Percentiles rank a stretch among this genome's conserved stretches.
Evolutionary conservation across 768 basidiomycete species (phyloP).

Genomic region (Pisolithus microcarpus): DNA sequence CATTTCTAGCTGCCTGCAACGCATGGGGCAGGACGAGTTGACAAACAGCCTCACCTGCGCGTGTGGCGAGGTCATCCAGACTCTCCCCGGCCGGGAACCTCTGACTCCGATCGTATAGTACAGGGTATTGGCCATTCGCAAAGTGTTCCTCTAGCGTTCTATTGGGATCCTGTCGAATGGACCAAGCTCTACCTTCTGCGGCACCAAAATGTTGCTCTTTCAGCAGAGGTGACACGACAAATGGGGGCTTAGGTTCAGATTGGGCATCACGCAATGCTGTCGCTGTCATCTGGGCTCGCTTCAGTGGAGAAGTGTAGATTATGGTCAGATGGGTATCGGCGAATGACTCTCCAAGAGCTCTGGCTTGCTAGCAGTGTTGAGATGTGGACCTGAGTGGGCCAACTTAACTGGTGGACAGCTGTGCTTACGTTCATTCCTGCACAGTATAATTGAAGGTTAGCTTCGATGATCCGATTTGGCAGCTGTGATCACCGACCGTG

Average conservation of each 20-base stretch:
- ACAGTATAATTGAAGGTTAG: constrained; percentile 2
- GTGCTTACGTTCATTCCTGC: constrained; percentile 49
- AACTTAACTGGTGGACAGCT: not conserved
- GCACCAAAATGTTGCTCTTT: constrained; percentile 66
- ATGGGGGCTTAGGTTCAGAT: constrained; percentile 36
- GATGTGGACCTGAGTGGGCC: not conserved
- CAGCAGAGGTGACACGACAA: constrained; percentile 44
- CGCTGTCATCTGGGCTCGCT: constrained; percentile 59
- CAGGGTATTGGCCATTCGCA: constrained; percentile 47
- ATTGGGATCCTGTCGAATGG: constrained; percentile 16
- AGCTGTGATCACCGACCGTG: constrained; percentile 45
- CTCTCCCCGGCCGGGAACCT: constrained; percentile 71
- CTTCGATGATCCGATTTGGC: not conserved
- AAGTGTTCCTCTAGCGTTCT: constrained; percentile 40
- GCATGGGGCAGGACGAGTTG: constrained; percentile 53
- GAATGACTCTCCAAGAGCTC: constrained; percentile 52
- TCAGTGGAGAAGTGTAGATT: constrained; percentile 61
- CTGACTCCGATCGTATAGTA: constrained; percentile 36
- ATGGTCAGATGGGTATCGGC: constrained; percentile 40
- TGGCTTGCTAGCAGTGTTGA: constrained; percentile 44
- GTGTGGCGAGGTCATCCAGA: constrained; percentile 48
- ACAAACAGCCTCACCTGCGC: constrained; percentile 47
- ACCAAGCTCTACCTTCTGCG: constrained; percentile 58
- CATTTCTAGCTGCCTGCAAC: constrained; percentile 33
- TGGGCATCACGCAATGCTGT: constrained; percentile 47